Evolutionary conservation across 306 rosid genomes (phyloP).

Genomic region (Sphenostylis stenocarpa): DNA sequence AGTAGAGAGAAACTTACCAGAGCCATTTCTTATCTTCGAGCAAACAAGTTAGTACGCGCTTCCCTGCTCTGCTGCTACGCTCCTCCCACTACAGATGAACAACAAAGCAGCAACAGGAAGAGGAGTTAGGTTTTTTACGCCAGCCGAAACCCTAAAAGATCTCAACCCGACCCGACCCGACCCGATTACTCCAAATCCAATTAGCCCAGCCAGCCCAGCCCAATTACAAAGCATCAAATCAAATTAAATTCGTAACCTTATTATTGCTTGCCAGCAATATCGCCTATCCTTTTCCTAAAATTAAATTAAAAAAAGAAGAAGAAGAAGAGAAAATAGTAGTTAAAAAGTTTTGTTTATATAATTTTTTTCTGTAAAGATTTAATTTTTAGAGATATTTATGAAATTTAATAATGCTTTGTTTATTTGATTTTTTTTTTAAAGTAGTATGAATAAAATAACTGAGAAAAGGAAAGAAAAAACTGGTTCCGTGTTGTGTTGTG

Average conservation of each 20-base stretch:
- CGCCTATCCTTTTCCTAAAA: not conserved
- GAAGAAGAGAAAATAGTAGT: too few relatives aligned
- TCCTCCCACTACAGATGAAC: too few relatives aligned
- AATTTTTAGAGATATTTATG: too few relatives aligned
- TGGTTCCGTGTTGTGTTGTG: too few relatives aligned
- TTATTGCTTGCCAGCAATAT: not conserved
- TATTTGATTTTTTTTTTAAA: too few relatives aligned
- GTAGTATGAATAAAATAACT: too few relatives aligned
- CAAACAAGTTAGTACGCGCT: not conserved
- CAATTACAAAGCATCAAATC: too few relatives aligned
- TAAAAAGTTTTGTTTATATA: too few relatives aligned
- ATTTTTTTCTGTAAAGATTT: too few relatives aligned
- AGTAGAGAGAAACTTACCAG: not conserved
- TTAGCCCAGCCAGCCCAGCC: not conserved
- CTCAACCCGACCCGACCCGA: not conserved
- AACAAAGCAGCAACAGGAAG: not conserved
- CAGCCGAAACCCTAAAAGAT: not conserved
- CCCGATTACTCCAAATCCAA: not conserved
- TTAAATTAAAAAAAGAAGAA: too few relatives aligned
- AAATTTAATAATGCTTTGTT: too few relatives aligned
- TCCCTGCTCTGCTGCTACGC: not conserved
- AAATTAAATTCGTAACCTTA: not conserved
- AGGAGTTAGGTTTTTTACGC: not conserved
- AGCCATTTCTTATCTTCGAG: not conserved
- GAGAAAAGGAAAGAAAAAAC: too few relatives aligned